These are phyloP conservation scores for Boletus edulis DNA, from an alignment of 768 basidiomycete species.

Conservation along the genomic window DNA sequence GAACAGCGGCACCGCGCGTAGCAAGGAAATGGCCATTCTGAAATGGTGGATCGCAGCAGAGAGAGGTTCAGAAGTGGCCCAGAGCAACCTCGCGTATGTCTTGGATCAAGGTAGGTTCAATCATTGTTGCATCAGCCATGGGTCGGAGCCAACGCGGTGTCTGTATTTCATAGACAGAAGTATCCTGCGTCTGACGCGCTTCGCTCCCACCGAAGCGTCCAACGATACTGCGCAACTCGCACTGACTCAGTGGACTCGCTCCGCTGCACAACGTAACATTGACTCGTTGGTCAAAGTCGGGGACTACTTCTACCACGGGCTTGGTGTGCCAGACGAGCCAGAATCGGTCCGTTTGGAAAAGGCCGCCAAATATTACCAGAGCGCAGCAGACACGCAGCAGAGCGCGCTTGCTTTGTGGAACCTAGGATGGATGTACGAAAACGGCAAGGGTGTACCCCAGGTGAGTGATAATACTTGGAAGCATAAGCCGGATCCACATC, in stretches of 20 bases:
- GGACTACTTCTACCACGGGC: slow-evolving; percentile 93
- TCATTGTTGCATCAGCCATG: slow-evolving; percentile 30
- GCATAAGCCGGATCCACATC: neutral
- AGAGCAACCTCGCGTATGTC: slow-evolving; percentile 92
- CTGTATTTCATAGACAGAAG: slow-evolving; percentile 54
- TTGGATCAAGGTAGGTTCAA: slow-evolving; percentile 77
- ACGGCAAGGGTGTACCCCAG: slow-evolving; percentile 88
- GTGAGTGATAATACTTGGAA: slow-evolving; percentile 36
- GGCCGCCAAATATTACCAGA: slow-evolving; percentile 91
- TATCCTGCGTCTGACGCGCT: slow-evolving; percentile 62
- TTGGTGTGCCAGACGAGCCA: slow-evolving; percentile 72
- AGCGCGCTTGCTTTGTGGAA: slow-evolving; percentile 99
- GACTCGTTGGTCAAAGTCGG: slow-evolving; percentile 98
- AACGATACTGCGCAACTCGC: slow-evolving; percentile 83
- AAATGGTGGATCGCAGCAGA: slow-evolving; percentile 97
- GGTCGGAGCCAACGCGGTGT: slow-evolving; percentile 19
- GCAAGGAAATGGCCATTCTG: slow-evolving; percentile 81
- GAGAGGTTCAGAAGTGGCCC: slow-evolving; percentile 86
- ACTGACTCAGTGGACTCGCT: slow-evolving; percentile 91
- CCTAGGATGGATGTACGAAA: slow-evolving; percentile 99
- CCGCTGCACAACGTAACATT: slow-evolving; percentile 91
- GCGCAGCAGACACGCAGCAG: slow-evolving; percentile 87
- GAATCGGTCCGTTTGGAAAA: slow-evolving; percentile 73
- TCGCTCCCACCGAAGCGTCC: slow-evolving; percentile 68
- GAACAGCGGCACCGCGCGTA: slow-evolving; percentile 65